Percentiles rank a stretch among this genome's conserved stretches.
phyloP scores from a whole-genome alignment of 139 green algal species.

The Chlamydomonas asymmetrica region DNA sequence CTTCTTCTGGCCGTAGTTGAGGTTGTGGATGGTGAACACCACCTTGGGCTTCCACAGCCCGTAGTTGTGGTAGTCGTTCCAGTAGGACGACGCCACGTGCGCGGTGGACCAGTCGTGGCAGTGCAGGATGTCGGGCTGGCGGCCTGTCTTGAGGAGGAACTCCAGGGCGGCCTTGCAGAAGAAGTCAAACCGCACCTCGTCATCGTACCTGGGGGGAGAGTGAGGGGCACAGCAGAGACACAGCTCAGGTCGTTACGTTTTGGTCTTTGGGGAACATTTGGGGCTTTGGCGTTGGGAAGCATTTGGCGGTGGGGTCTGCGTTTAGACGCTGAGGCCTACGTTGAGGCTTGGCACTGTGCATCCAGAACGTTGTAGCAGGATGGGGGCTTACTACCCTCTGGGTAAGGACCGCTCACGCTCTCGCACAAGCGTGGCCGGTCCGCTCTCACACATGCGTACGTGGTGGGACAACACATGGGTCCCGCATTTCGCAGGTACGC shows the following conservation, averaged over 20 bases:
- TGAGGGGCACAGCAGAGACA: neutral
- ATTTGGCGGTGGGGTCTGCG: too few relatives aligned
- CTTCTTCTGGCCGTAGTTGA: conserved; percentile 88
- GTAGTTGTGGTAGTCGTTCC: conserved; percentile 81
- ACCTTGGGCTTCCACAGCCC: conserved; percentile 86
- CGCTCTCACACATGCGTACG: too few relatives aligned
- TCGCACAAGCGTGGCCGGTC: too few relatives aligned
- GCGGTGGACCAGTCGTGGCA: conserved; percentile 96
- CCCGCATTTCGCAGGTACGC: too few relatives aligned
- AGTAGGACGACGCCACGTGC: conserved; percentile 63
- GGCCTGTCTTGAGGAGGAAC: conserved; percentile 77
- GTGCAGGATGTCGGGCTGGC: conserved; percentile 92
- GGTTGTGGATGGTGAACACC: conserved; percentile 96
- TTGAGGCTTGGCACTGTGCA: too few relatives aligned
- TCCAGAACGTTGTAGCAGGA: too few relatives aligned
- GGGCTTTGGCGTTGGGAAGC: too few relatives aligned
- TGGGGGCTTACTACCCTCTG: too few relatives aligned
- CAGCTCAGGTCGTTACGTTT: neutral
- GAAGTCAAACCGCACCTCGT: conserved; percentile 85
- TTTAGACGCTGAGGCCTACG: too few relatives aligned
- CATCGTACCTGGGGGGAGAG: conserved; percentile 31
- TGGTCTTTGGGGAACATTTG: too few relatives aligned
- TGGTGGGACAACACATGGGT: too few relatives aligned
- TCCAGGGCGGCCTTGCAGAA: conserved; percentile 94
- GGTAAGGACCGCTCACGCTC: too few relatives aligned